phyloP scores from a whole-genome alignment of 768 basidiomycete species.

The Amanita exitialis region DNA sequence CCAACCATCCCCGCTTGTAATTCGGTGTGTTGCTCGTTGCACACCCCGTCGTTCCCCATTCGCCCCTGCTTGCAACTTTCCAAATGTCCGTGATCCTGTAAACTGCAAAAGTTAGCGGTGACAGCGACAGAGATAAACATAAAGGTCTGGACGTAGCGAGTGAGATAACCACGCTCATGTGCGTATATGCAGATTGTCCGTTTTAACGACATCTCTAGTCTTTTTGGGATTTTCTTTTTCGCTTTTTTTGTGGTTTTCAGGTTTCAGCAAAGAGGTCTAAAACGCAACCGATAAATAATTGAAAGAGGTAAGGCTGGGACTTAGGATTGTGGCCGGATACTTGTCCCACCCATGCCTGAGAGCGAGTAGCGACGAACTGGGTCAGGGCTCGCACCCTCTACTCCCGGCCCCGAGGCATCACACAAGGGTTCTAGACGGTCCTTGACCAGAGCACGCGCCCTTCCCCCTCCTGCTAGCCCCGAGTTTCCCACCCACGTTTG shows the following conservation, averaged over 20 bases:
- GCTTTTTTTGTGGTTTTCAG: not conserved
- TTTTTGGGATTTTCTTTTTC: too few relatives aligned
- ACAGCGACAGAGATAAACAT: not conserved
- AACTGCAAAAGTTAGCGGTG: too few relatives aligned
- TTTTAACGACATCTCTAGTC: too few relatives aligned
- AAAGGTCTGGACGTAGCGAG: not conserved
- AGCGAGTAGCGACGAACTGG: not conserved
- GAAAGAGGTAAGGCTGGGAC: not conserved
- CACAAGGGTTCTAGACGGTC: not conserved
- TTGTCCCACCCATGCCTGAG: not conserved
- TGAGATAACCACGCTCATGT: too few relatives aligned
- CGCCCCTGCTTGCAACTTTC: not conserved
- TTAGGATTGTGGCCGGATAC: not conserved
- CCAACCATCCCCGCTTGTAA: too few relatives aligned
- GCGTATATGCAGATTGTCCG: too few relatives aligned
- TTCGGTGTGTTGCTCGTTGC: too few relatives aligned
- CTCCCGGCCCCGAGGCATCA: not conserved
- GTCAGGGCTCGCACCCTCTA: not conserved
- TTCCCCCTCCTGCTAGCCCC: not conserved
- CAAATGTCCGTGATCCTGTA: too few relatives aligned
- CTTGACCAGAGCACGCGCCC: not conserved
- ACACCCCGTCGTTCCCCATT: not conserved
- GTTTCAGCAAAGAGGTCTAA: too few relatives aligned
- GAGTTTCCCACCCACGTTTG: not conserved
- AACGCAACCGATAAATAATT: not conserved